Base-by-base conservation (phyloP, 805 yeast species). In the Komagataella ulmi region DNA sequence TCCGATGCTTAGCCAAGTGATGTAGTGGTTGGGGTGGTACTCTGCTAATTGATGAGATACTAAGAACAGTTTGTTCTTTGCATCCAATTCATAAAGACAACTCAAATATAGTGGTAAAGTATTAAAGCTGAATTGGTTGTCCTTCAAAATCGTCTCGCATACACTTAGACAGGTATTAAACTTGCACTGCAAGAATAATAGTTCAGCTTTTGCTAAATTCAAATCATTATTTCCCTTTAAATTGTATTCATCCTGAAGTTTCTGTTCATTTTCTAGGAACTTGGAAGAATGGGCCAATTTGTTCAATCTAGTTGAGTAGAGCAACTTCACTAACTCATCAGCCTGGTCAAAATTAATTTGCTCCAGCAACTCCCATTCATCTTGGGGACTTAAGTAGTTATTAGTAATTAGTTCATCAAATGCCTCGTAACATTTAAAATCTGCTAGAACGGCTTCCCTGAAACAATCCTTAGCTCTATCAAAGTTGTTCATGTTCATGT, bases 1-100 rank as follows among this genome's bases (percentile, higher is more conserved):
- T 3, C 95, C 99, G 17, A 93, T 88, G 0, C 97, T 88, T 54
- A 88, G 75, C 96, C 97, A 93, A 0, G 98, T 83, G 40, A 86
- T 78, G 14, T 95, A 81, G 58, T 80, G 79, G 47, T 81, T 80
- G 0, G 98, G 96, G 55, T 86, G 85, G 53, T 76, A 74, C 55
- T 88, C 96, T 0, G 96, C 95, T 52, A 93, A 68, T 58, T 84
- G 85, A 61, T 93, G 97, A 0, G 97, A 84, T 44, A 84, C 67
- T 19, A 85, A 67, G 61, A 87, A 93, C 30, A 93, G 69, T 66
- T 83, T 85, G 66, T 88, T 88, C 54, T 81, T 82, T 1, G 85
- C 89, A 0, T 88, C 89, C 12, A 88, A 69, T 64, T 93, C 99
- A 64, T 85, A 83, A 24, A 93, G 69, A 58, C 96, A 85, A 55